Conservation (phyloP, 1,139 yeast species). For the Blastobotrys buckinghamii region DNA sequence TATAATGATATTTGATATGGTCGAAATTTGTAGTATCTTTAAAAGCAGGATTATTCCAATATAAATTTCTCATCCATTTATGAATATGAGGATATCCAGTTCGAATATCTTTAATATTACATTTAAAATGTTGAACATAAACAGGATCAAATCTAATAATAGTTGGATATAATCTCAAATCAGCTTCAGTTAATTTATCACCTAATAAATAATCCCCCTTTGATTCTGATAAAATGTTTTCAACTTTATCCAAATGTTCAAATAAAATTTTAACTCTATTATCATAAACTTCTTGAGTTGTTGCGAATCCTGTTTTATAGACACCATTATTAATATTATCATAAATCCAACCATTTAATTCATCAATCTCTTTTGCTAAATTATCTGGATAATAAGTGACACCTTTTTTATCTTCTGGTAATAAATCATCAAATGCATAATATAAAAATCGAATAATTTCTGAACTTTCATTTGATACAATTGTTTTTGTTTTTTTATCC, state of each 20-base stretch:
- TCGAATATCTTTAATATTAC: constrained; percentile 79
- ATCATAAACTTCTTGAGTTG: constrained; percentile 77
- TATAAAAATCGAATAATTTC: constrained; percentile 84
- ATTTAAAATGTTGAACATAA: constrained; percentile 91
- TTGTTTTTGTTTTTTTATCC: constrained; percentile 76
- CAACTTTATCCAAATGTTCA: constrained; percentile 68
- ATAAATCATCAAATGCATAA: constrained; percentile 53
- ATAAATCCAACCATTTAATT: constrained; percentile 77
- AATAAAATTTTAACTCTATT: constrained; percentile 62
- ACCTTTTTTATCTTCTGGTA: constrained; percentile 39
- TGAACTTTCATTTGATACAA: constrained; percentile 85
- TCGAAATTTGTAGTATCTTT: constrained; percentile 76
- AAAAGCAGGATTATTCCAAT: constrained; percentile 79
- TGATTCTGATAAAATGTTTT: constrained; percentile 51
- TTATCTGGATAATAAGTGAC: constrained; percentile 61
- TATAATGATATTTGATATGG: constrained; percentile 87
- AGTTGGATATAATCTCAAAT: constrained; percentile 76
- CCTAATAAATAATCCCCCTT: constrained; percentile 55
- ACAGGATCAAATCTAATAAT: constrained; percentile 86
- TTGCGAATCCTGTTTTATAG: constrained; percentile 88
- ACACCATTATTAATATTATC: constrained; percentile 89
- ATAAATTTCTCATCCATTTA: constrained; percentile 74
- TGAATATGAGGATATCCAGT: constrained; percentile 72
- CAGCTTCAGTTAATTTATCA: constrained; percentile 77
- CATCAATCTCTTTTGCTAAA: constrained; percentile 57